Conservation (phyloP, 257 asterid genomes). For the Penstemon barbatus region DNA sequence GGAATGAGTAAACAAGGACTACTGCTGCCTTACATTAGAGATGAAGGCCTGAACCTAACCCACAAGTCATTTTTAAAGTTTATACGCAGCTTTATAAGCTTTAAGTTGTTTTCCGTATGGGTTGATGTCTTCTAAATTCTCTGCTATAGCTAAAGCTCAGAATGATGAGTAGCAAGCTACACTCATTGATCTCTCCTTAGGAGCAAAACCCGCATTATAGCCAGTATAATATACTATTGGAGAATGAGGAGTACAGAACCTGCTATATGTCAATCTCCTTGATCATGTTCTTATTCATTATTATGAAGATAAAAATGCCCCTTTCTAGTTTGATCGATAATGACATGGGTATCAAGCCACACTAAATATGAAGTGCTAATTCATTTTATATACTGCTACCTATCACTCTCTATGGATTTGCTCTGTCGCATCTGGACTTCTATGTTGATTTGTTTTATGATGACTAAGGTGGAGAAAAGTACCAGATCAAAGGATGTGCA, state of each 20-base stretch:
- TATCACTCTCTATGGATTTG: slow-evolving; percentile 22
- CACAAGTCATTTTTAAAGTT: not conserved
- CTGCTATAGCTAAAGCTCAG: not conserved
- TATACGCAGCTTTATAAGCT: slow-evolving; percentile 1
- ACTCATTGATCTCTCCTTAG: not conserved
- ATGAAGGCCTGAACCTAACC: not conserved
- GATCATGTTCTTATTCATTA: not conserved
- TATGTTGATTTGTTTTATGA: slow-evolving; percentile 28
- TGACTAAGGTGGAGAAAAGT: slow-evolving; percentile 71
- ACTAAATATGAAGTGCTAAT: slow-evolving; percentile 16
- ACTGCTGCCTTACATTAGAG: not conserved
- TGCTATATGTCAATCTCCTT: not conserved
- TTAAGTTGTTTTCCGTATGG: not conserved
- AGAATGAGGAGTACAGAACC: not conserved
- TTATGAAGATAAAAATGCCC: slow-evolving; percentile 1
- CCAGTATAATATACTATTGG: not conserved
- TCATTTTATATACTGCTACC: slow-evolving; percentile 1
- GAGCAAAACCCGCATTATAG: not conserved
- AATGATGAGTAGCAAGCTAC: not conserved
- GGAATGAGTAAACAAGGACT: not conserved
- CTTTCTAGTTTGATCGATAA: not conserved
- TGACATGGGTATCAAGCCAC: slow-evolving; percentile 1
- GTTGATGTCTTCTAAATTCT: not conserved
- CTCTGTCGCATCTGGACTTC: slow-evolving; percentile 26
- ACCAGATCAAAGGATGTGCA: slow-evolving; percentile 98